A percentile compares a stretch with the other conserved stretches of the same genome.
Conservation (phyloP, 108 stramenopile species). For the Schizochytrium sp. region DNA sequence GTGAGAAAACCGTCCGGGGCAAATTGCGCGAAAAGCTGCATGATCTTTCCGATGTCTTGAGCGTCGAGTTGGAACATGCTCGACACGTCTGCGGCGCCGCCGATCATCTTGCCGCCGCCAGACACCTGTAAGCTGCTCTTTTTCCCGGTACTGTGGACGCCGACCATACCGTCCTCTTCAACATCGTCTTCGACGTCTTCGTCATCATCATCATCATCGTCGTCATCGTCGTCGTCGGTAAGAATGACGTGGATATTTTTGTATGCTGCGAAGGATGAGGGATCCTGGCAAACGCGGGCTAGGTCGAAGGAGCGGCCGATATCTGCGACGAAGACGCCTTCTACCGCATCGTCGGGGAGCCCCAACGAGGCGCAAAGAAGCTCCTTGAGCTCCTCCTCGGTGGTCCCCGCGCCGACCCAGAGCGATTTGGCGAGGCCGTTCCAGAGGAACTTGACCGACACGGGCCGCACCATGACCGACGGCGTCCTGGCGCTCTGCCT, state of each 20-base stretch:
- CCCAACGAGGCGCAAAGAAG: neutral
- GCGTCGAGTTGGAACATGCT: neutral
- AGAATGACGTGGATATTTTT: neutral
- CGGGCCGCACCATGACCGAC: conserved; percentile 20
- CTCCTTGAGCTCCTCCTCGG: neutral
- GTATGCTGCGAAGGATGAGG: neutral
- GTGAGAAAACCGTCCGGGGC: neutral
- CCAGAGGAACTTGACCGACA: neutral
- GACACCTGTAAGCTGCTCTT: neutral
- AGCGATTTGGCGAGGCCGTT: neutral
- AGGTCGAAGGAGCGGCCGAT: neutral
- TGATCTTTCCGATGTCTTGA: neutral
- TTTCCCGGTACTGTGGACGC: neutral
- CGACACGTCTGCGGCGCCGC: neutral
- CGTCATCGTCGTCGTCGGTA: neutral
- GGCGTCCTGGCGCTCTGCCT: too few species aligned
- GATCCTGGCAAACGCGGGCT: neutral
- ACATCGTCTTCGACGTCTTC: neutral
- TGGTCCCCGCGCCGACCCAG: neutral
- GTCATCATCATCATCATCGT: neutral
- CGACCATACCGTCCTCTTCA: neutral
- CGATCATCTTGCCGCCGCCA: neutral
- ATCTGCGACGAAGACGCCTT: neutral
- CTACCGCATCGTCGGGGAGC: conserved; percentile 2
- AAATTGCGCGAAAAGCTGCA: neutral